Base-by-base conservation (phyloP, 2,329 filamentous ascomycete genomes). In the Trichoderma atrobrunneum region DNA sequence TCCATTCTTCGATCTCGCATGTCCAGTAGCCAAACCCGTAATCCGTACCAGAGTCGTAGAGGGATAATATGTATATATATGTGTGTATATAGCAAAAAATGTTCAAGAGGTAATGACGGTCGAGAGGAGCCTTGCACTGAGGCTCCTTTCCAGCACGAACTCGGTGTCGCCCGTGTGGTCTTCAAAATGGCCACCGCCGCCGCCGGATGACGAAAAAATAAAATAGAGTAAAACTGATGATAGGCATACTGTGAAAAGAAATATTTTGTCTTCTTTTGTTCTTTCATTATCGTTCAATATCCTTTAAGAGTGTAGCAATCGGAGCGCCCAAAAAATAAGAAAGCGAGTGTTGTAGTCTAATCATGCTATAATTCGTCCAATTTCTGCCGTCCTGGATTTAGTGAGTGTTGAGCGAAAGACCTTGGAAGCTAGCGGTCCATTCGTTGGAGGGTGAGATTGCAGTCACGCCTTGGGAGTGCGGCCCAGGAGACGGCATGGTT, bases 371-470 rank as follows among this genome's bases (percentile, higher is more conserved):
- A 39, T 26, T 59, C 67, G 39, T 62, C 21, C 60, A 60, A 60
- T 18, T 26, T 18, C 24, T 56, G 59, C 51, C 51, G 56, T 59
- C 48, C 30, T 18, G 61, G 32, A 32, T 30, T 82, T 78, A 89
- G 73, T 87, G 87, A 75, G 88, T 88, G 78, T 92, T 92, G 74
- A 94, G 86, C 2, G 92, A 94, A 21, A 94, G 83, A 11, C 91
- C 88, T 79, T 94, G 91, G 79, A 93, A 93, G 7, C 86, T 82
- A 68, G 84, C 83, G 30, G 86, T 82, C 90, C 91, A 93, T 64
- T 92, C 90, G 62, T 85, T 83, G 77, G 86, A 85, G 34, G 80
- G 79, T 65, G 80, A 78, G 72, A 87, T 81, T 75, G 82, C 77
- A 73, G 81, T 82, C 74, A 82, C 74, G n/a, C 79, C 79, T 71